Base-by-base conservation (phyloP, 495 filamentous ascomycete species). In the Xylaria palmicola region DNA sequence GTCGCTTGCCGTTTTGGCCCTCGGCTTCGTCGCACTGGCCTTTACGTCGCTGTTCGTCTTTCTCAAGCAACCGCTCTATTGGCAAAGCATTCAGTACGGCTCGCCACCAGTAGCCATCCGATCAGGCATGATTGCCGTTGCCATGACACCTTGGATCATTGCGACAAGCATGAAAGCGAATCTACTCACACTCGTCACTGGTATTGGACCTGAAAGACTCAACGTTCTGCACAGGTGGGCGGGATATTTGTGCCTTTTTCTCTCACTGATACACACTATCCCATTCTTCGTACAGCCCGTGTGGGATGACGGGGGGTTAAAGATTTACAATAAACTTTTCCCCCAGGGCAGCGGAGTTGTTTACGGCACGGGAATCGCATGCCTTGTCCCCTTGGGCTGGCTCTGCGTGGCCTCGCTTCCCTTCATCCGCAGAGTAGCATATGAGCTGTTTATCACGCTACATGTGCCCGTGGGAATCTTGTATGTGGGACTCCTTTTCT, bases 161-260 rank as follows among this genome's bases (percentile, higher is more conserved):
- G 92, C 88, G 6, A 84, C 93, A 13, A 91, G 89, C 69, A 95
- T 91, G 79, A 97, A 97, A 72, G 88, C 91, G 17, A 98, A 97
- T 73, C 64, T 96, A 22, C 85, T 98, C 48, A 88, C 86, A 4
- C 74, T 95, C 63, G 76, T 96, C 60, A 97, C 93, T 5, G 93
- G 93, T 10, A 92, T 98, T 65, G 89, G 92, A 4, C 93, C 93
- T 50, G 93, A 98, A 75, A 81, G 94, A 27, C 81, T 98, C 53
- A 97, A 96, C 65, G 91, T 95, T 30, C 81, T 98, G 57, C 93
- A 98, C 77, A 87, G 93, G 62, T 98, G 94, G 94, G 83, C 86
- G 24, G 90, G 87, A n/a, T 96, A 94, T 67, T 76, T 97, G 13
- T 93, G 88, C 72, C 80, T 96, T 2, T 90, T 96, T 67, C 79